Evolutionary conservation across 1,139 yeast species (phyloP), one percentile per base, ranked within the genome.

Genomic region (Candida mesenterica): DNA sequence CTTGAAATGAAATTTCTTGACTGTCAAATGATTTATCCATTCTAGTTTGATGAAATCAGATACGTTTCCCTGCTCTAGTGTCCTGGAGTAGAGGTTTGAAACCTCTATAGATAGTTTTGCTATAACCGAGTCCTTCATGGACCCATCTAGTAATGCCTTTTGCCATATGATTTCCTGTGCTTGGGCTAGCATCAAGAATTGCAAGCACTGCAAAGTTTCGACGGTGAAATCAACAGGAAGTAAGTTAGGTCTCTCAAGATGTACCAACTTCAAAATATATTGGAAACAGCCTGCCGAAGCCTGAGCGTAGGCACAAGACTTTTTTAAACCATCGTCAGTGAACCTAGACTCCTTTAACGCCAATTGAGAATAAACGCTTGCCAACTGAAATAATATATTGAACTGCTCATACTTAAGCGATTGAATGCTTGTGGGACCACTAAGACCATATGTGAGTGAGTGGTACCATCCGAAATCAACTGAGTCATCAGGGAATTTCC

Each of bases 111-210:
- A 75, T 30, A 90, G 58, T 46, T 79, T 75, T 1, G 94, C 72
- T 4, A 88, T 60, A 3, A 79, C 66, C 0, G 82, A 64, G 51
- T 84, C 79, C 50, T 81, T 83, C 51, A 79, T 57, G 3, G 67
- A 62, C n/a, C 72, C 73, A 24, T 62, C 56, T 5, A 47, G 36
- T 1, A 75, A 59, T 0, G 96, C 90, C 50, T 81, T 81, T 34
- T 75, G 79, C 96, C 96, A 89, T 37, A 83, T 79, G 8, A 78
- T 70, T 52, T 90, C 97, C 55, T 89, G 96, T 0, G 96, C 94
- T 50, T 88, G 95, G 0, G 95, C 95, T 27, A 85, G 53, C 75
- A 78, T 76, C 15, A 88, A 48, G n/a, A 45, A 45, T 32, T 51
- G 50, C 20, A 70, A 50, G 31, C 63, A 59, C 15, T 41, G 41